These are phyloP conservation scores for Penicillium soppii DNA, from an alignment of 495 filamentous ascomycete genomes.

Conservation along the genomic window DNA sequence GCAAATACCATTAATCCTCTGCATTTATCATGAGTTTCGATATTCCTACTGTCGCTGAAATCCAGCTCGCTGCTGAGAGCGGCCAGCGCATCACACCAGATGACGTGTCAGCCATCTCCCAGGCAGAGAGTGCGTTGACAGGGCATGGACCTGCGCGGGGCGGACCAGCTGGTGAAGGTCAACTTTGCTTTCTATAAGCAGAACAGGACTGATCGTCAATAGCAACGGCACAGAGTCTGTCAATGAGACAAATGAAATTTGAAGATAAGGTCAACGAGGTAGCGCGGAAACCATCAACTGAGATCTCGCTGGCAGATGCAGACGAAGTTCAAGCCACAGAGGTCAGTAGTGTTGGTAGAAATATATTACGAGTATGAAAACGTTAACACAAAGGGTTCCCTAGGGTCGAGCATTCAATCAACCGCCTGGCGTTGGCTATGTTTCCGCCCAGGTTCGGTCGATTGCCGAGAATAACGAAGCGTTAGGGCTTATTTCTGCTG, in stretches of 20 bases:
- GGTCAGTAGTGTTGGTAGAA: conserved; percentile 10
- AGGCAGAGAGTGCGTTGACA: conserved; percentile 35
- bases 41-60: conserved; percentile 28
- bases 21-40: conserved; percentile 19
- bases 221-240: conserved; percentile 37
- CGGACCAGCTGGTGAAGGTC: conserved; percentile 48
- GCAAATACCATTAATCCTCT: not conserved
- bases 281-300: conserved; percentile 29
- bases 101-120: conserved; percentile 35
- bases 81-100: conserved; percentile 35
- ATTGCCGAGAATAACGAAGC: conserved; percentile 40
- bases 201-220: not conserved
- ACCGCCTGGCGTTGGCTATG: conserved; percentile 28
- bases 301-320: conserved; percentile 37
- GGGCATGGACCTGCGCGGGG: conserved; percentile 55
- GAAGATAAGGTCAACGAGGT: conserved; percentile 36
- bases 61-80: conserved; percentile 34
- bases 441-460: conserved; percentile 32
- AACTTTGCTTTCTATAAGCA: not conserved
- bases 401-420: conserved; percentile 39
- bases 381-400: not conserved
- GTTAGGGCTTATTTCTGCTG: conserved; percentile 21
- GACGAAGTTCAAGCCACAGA: conserved; percentile 31
- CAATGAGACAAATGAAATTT: conserved; percentile 39
- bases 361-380: too few relatives aligned